Conservation (phyloP, 768 basidiomycete species). For the Amanita pallidorosea region DNA sequence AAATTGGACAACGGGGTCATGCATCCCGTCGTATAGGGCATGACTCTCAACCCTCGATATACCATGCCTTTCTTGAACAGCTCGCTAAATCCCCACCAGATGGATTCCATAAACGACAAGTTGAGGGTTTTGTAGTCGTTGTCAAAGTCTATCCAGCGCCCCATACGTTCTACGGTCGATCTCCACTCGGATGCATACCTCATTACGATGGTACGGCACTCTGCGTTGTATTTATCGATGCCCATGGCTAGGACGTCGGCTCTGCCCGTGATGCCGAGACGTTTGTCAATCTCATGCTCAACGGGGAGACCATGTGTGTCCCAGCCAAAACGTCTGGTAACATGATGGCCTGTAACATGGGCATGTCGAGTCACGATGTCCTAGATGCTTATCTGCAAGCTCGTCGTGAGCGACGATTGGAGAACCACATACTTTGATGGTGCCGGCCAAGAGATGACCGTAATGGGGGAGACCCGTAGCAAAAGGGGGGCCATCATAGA, state of each 20-base stretch:
- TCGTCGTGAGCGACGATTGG: neutral
- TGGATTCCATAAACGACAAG: conserved; percentile 88
- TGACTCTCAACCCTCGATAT: conserved; percentile 87
- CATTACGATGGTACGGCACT: conserved; percentile 97
- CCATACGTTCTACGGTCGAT: conserved; percentile 91
- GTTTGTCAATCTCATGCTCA: conserved; percentile 99
- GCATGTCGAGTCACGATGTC: conserved; percentile 97
- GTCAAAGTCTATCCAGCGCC: conserved; percentile 99
- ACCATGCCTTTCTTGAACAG: conserved; percentile 90
- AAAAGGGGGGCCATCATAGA: conserved; percentile 97
- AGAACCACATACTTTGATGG: conserved; percentile 63
- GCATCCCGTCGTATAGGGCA: conserved; percentile 97
- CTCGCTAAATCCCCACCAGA: conserved; percentile 98
- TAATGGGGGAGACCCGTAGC: conserved; percentile 97
- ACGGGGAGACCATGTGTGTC: conserved; percentile 98
- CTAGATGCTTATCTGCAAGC: conserved; percentile 30
- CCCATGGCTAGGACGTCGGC: conserved; percentile 93
- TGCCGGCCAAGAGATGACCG: conserved; percentile 87
- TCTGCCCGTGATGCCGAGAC: conserved; percentile 81
- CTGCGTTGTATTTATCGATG: conserved; percentile 94
- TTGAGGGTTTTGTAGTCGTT: conserved; percentile 99
- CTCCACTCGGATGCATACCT: conserved; percentile 94
- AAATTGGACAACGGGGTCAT: conserved; percentile 97
- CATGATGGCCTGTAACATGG: conserved; percentile 85
- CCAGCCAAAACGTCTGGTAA: conserved; percentile 94